phyloP scores from a whole-genome alignment of 106 monocot genomes.

The Allium cepa region DNA sequence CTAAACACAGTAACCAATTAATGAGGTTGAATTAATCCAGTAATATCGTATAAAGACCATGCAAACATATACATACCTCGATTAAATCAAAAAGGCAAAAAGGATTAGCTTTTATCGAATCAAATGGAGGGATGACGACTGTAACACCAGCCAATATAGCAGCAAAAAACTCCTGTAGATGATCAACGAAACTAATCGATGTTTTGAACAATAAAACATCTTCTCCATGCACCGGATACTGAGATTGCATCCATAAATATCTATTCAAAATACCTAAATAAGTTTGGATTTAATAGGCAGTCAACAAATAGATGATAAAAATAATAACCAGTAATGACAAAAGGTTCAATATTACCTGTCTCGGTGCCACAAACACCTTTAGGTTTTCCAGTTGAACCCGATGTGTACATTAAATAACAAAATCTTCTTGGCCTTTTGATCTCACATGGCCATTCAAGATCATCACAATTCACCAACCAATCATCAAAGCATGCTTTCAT shows the following conservation, averaged over 20 bases:
- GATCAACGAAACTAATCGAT: conserved; percentile 81
- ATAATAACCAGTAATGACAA: too few relatives aligned
- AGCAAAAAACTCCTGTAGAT: conserved; percentile 82
- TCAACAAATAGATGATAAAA: too few relatives aligned
- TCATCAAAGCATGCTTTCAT: conserved; percentile 20
- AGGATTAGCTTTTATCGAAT: conserved; percentile 55
- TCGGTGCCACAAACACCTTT: conserved; percentile 95
- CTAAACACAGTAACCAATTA: too few relatives aligned
- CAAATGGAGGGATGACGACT: conserved; percentile 61
- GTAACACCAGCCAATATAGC: conserved; percentile 53
- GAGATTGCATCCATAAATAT: conserved; percentile 89
- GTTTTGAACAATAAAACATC: conserved; percentile 90
- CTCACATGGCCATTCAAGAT: conserved; percentile 75
- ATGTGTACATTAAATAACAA: conserved; percentile 95
- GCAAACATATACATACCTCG: conserved; percentile 37
- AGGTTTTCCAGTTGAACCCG: conserved; percentile 88
- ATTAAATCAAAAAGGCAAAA: conserved; percentile 38
- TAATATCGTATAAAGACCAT: too few relatives aligned
- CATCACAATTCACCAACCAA: conserved; percentile 4
- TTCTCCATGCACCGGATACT: conserved; percentile 29
- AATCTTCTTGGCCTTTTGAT: conserved; percentile 39
- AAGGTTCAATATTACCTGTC: conserved; percentile 42
- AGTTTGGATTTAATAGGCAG: not conserved
- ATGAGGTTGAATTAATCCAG: too few relatives aligned
- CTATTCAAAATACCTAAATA: conserved; percentile 78